A percentile compares a stretch with the other conserved stretches of the same genome.
phyloP scores from a whole-genome alignment of 345 rosid genomes.

The Populus pruinosa region DNA sequence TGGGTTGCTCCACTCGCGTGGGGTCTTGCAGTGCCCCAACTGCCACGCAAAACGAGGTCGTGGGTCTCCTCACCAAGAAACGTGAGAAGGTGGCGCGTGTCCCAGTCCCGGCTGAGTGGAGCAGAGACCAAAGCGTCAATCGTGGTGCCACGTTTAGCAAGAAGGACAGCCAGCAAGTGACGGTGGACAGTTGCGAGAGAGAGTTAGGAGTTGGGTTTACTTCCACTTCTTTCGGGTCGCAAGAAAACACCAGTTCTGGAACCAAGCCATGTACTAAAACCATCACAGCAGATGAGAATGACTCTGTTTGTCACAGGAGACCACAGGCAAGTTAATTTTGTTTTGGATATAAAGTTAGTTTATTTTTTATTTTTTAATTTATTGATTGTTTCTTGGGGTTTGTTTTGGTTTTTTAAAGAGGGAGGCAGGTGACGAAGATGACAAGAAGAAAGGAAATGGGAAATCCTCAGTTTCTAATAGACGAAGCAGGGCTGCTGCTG shows the following conservation, averaged over 20 bases:
- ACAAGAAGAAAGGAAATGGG: conserved; percentile 38
- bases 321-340: conserved; percentile 36
- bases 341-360: neutral
- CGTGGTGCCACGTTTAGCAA: conserved; percentile 53
- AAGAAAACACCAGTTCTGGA: conserved; percentile 46
- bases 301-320: conserved; percentile 66
- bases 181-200: conserved; percentile 53
- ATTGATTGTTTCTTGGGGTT: neutral
- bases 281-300: conserved; percentile 55
- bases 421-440: conserved; percentile 38
- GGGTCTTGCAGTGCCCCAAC: conserved; percentile 49
- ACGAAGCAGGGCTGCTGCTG: conserved; percentile 88
- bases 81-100: conserved; percentile 41
- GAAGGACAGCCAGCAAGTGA: conserved; percentile 41
- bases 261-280: conserved; percentile 25
- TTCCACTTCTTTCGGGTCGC: conserved; percentile 57
- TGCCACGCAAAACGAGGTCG: conserved; percentile 15
- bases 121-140: conserved; percentile 56
- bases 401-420: conserved; percentile 19
- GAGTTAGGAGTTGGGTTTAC: conserved; percentile 44
- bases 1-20: conserved; percentile 48
- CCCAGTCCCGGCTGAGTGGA: conserved; percentile 49
- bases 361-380: neutral
- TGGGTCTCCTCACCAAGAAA: conserved; percentile 12
- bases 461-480: conserved; percentile 73